phyloP scores from a whole-genome alignment of 306 rosid genomes.

The Fagus sylvatica region DNA sequence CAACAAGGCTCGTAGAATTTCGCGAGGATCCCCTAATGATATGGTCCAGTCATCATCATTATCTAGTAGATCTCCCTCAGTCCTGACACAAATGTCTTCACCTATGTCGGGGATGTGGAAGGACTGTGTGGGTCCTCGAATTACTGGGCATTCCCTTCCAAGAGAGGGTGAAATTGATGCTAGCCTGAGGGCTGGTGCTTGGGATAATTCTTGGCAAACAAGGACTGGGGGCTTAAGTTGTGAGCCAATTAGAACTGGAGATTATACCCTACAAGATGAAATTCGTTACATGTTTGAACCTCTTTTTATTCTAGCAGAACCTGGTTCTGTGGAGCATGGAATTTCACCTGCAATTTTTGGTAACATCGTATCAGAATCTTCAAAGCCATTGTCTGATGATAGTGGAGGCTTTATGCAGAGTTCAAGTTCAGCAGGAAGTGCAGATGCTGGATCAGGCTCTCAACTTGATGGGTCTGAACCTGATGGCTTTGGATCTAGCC shows the following conservation, averaged over 20 bases:
- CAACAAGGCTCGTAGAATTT: slow-evolving; percentile 89
- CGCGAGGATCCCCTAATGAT: slow-evolving; percentile 77
- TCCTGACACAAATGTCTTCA: slow-evolving; percentile 78
- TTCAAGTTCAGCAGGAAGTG: slow-evolving; percentile 55
- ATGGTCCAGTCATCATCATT: slow-evolving; percentile 57
- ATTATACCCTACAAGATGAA: slow-evolving; percentile 67
- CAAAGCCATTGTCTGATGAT: slow-evolving; percentile 75
- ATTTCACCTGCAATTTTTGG: slow-evolving; percentile 57
- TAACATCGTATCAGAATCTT: slow-evolving; percentile 64
- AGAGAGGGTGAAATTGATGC: slow-evolving; percentile 98
- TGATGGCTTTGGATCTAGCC: slow-evolving; percentile 44
- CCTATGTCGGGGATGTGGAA: slow-evolving; percentile 92
- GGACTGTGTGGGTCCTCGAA: slow-evolving; percentile 85
- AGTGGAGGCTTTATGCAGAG: slow-evolving; percentile 58
- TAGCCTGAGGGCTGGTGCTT: slow-evolving; percentile 74
- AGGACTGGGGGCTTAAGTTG: slow-evolving; percentile 75
- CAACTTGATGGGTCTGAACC: slow-evolving; percentile 71
- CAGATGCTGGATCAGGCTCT: slow-evolving; percentile 66
- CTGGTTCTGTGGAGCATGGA: slow-evolving; percentile 89
- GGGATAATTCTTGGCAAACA: slow-evolving; percentile 97
- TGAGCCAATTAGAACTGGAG: slow-evolving; percentile 80
- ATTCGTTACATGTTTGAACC: slow-evolving; percentile 94
- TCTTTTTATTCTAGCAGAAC: slow-evolving; percentile 89
- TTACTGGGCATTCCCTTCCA: slow-evolving; percentile 82
- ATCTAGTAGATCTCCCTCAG: slow-evolving; percentile 71